Evolutionary conservation across 768 basidiomycete species (phyloP), one percentile per base, ranked within the genome.

Genomic region (Xerocomellus intermedius): DNA sequence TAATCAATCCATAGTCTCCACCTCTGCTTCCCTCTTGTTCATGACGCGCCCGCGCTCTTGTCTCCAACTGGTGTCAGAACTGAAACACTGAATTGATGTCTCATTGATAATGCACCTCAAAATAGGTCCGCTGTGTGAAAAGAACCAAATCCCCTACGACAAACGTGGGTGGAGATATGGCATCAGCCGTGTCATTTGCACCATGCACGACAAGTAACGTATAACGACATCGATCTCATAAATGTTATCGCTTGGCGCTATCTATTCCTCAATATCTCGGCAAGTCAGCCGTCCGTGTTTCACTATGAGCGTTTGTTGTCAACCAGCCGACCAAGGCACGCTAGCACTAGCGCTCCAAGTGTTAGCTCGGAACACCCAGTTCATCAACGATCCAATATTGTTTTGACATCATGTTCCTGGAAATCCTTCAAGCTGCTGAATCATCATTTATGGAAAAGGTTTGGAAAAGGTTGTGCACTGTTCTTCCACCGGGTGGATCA

Each of bases 81-180:
- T 42, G 49, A 51, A 43, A 62, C 59, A 39, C 42, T 48, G n/a
- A 8, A 24, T 33, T 17, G 44, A 43, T 26, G 35, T 38, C 30
- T 30, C 42, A 36, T 57, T 22, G n/a, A 44, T 42, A 46, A 42
- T 38, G 26, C 37, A 10, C 30, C 14, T 52, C 13, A 22, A 38
- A 50, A 42, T 33, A 54, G 37, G 33, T 24, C 37, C 26, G 35
- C 32, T 30, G 17, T 62, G 45, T 19, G 60, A 52, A 62, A 62
- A 33, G 59, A 60, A 51, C 33, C 21, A 13, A 32, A 22, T 36
- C 9, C 26, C 33, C 32, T 37, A 19, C 32, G 49, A 56, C 47
- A 42, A 61, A 58, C 50, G 54, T 62, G 60, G 55, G 60, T 57
- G 28, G 48, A 48, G 35, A 45, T 44, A 37, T 32, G n/a, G 26